Evolutionary conservation across 495 filamentous ascomycete genomes (phyloP).

Genomic region (Cladorrhinum samala): DNA sequence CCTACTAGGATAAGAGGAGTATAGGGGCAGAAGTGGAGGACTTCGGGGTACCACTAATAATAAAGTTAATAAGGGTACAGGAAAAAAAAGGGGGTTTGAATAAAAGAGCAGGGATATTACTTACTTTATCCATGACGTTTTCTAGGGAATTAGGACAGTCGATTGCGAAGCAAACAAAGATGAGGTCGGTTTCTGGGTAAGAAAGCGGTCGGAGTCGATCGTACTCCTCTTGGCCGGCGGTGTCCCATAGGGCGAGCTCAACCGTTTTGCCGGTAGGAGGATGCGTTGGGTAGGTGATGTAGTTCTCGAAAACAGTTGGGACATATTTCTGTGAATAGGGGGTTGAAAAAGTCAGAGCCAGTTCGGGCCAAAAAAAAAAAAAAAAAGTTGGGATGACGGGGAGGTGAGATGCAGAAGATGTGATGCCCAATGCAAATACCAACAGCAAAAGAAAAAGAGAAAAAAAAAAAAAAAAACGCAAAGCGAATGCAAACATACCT

Average conservation of each 20-base stretch:
- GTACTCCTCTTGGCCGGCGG: conserved; percentile 97
- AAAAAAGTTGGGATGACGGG: neutral
- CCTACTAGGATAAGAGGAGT: conserved; percentile 93
- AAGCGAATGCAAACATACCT: conserved; percentile 52
- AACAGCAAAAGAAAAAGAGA: neutral
- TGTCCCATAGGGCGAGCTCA: conserved; percentile 97
- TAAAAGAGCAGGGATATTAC: conserved; percentile 19
- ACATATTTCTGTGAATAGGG: conserved; percentile 88
- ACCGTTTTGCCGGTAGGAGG: conserved; percentile 82
- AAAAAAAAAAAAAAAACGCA: neutral
- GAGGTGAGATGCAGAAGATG: neutral
- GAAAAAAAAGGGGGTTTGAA: neutral
- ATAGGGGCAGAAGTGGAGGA: conserved; percentile 96
- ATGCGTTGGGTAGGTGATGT: conserved; percentile 93
- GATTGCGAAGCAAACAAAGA: conserved; percentile 98
- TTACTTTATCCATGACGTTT: conserved; percentile 97
- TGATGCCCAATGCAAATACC: neutral
- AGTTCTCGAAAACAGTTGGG: conserved; percentile 98
- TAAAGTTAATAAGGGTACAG: conserved; percentile 2
- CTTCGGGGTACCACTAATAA: conserved; percentile 93
- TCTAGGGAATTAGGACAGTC: conserved; percentile 97
- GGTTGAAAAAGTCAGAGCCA: neutral
- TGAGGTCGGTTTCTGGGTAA: conserved; percentile 93
- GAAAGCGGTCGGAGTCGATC: conserved; percentile 91
- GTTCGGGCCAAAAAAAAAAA: neutral